Evolutionary conservation across 768 basidiomycete genomes (phyloP), one percentile per base, ranked within the genome.

Genomic region (Coprinopsis strossmayeri): DNA sequence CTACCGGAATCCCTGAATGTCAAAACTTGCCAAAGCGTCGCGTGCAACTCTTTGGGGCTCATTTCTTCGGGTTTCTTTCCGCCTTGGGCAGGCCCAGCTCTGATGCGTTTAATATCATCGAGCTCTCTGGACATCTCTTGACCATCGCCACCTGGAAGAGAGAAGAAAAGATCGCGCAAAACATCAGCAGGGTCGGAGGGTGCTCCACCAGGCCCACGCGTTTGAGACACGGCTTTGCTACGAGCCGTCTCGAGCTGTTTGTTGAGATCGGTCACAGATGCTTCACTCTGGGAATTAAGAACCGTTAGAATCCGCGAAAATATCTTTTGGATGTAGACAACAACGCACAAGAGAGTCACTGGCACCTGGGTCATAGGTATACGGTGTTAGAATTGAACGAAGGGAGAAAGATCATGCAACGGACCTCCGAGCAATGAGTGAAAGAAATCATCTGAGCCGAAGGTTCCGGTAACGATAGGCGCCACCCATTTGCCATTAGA

Each of bases 211-310:
- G 54, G 66, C 51, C 62, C 72, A 53, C 56, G 53, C n/a, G 59
- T 54, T 37, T 57, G 34, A 49, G 64, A 47, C 53, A 62, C 11
- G 3, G 74, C 71, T 56, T 70, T 71, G 21, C 78, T 71, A n/a
- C 82, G 79, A 1, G 90, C 90, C 37, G 76, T 77, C 49, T 78
- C 76, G 54, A 95, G 71, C 52, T 87, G 79, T 52, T 82, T 81
- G 68, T 87, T 89, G 34, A 97, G 73, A 59, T 97, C 91, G 0
- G 83, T 76, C 1, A 97, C 90, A 28, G 91, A 93, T 2, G 92
- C 67, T 48, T 57, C 60, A 52, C 69, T 72, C 72, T 72, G n/a
- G n/a, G n/a, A n/a, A n/a, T n/a, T n/a, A n/a, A n/a, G n/a, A n/a
- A n/a, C n/a, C n/a, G n/a, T n/a, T n/a, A n/a, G n/a, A n/a, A n/a